phyloP scores from a whole-genome alignment of 345 rosid genomes.

The Erysimum cheiranthoides region DNA sequence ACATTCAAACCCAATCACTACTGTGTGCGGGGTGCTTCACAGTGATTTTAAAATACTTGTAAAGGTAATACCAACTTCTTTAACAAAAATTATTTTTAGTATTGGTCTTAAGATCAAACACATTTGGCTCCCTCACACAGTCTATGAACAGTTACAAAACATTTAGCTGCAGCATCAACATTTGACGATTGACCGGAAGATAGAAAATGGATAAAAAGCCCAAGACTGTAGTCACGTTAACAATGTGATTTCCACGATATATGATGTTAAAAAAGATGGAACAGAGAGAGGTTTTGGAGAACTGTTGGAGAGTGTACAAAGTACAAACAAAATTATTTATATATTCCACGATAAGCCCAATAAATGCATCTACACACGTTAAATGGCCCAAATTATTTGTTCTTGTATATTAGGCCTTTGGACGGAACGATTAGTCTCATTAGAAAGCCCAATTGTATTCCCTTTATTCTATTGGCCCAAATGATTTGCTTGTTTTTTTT shows the following conservation, averaged over 20 bases:
- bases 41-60: not conserved
- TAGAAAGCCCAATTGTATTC: not conserved
- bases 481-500: not conserved
- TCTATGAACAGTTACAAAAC: not conserved
- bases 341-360: constrained; percentile 12
- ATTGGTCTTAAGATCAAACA: not conserved
- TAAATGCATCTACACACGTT: not conserved
- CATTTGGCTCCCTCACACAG: not conserved
- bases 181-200: not conserved
- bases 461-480: not conserved
- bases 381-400: not conserved
- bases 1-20: not conserved
- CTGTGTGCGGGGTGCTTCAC: not conserved
- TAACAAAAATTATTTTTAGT: not conserved
- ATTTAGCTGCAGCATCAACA: not conserved
- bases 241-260: too few relatives aligned
- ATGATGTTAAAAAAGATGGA: not conserved
- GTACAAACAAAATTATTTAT: not conserved
- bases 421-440: not conserved
- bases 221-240: not conserved
- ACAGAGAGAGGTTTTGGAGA: too few relatives aligned
- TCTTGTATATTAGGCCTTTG: not conserved
- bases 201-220: not conserved
- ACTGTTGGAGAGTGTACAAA: too few relatives aligned
- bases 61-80: not conserved